Conservation (phyloP, 2,329 filamentous ascomycete genomes). For the Colletotrichum godetiae region DNA sequence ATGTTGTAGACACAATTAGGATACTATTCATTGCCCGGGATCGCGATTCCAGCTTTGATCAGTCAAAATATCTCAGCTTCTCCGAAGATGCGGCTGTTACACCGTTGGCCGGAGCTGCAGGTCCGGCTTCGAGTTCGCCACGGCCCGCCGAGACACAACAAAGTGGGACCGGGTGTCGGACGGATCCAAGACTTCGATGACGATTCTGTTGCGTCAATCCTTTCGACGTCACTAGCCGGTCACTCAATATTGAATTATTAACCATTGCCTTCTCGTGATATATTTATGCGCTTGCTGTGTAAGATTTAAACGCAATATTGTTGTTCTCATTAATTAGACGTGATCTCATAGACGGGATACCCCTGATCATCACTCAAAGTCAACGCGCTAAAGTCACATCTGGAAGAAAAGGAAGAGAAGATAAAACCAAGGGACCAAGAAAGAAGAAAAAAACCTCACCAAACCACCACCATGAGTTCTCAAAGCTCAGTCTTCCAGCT, state of each 20-base stretch:
- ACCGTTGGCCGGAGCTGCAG: neutral
- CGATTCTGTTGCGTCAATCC: conserved; percentile 33
- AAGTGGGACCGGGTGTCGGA: neutral
- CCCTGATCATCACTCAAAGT: no score
- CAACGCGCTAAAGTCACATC: no score
- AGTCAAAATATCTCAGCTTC: neutral
- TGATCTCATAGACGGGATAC: no score
- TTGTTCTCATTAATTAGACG: no score
- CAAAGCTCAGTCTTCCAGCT: conserved; percentile 55
- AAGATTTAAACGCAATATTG: no score
- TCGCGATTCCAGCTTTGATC: no score
- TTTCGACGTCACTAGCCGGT: conserved; percentile 30
- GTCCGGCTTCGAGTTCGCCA: conserved; percentile 14
- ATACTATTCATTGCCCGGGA: no score
- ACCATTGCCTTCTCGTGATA: no score
- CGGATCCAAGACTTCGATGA: conserved; percentile 14
- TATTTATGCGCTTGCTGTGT: no score
- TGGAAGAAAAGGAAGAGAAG: no score
- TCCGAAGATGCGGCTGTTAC: neutral
- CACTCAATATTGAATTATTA: neutral
- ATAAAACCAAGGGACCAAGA: no score
- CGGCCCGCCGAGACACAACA: conserved; percentile 6
- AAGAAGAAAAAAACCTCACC: neutral
- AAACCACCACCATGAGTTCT: conserved; percentile 17
- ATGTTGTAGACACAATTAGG: no score